Conservation (phyloP, 805 yeast genomes). For the Maudiozyma barnettii region DNA sequence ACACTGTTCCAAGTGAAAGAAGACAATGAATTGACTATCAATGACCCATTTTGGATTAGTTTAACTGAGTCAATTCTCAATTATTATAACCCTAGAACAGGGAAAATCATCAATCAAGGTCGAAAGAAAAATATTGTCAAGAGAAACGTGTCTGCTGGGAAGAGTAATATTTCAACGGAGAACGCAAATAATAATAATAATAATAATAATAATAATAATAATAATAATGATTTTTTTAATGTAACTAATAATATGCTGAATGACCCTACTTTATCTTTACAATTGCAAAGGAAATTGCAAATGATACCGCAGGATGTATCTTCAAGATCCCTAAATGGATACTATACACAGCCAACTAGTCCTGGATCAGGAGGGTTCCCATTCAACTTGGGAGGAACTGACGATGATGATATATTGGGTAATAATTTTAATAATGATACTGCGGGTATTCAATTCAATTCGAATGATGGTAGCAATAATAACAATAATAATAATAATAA, state of each 20-base stretch:
- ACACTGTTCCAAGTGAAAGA: conserved; percentile 25
- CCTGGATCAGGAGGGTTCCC: conserved; percentile 14
- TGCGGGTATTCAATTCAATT: conserved; percentile 2
- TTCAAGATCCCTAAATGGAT: conserved; percentile 23
- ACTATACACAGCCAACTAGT: conserved; percentile 27
- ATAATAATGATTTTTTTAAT: conserved; percentile 6
- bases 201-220: not conserved
- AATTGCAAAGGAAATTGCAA: conserved; percentile 21
- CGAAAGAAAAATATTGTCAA: conserved; percentile 8
- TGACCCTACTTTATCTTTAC: conserved; percentile 18
- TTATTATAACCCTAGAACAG: conserved; percentile 23
- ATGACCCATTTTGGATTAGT: conserved; percentile 25
- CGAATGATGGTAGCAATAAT: not conserved
- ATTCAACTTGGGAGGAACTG: conserved; percentile 3
- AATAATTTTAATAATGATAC: conserved; percentile 3
- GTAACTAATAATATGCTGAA: conserved; percentile 5
- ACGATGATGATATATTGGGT: conserved; percentile 1
- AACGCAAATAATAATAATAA: not conserved
- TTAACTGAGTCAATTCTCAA: conserved; percentile 19
- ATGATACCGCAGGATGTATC: conserved; percentile 20
- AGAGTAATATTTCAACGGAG: not conserved
- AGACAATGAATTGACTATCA: conserved; percentile 14
- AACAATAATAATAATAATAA: not conserved
- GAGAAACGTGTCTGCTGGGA: not conserved
- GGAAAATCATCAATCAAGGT: conserved; percentile 21